Evolutionary conservation across 257 asterid species (phyloP).

Genomic region (Jacaranda copaia): DNA sequence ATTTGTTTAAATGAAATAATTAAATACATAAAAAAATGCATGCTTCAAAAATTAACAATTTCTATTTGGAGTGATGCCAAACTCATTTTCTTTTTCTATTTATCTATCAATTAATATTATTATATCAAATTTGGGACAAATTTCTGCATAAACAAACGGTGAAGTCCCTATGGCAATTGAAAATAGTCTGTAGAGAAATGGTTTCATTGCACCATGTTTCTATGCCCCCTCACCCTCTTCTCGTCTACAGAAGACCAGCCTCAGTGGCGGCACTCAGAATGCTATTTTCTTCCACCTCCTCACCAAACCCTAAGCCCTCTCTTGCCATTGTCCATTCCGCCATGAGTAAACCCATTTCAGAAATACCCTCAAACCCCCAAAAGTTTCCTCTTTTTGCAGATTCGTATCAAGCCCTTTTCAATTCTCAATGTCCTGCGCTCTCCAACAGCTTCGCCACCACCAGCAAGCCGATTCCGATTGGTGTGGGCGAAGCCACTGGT

Average conservation of each 20-base stretch:
- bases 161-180: neutral
- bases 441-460: slow-evolving; percentile 46
- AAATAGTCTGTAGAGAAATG: slow-evolving; percentile 24
- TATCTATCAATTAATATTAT: neutral
- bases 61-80: too few species aligned
- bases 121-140: neutral
- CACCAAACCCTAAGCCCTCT: slow-evolving; percentile 49
- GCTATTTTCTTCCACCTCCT: slow-evolving; percentile 42
- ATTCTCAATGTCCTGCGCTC: slow-evolving; percentile 35
- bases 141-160: neutral
- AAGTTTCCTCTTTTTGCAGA: slow-evolving; percentile 41
- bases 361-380: slow-evolving; percentile 40
- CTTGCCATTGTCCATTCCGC: slow-evolving; percentile 28
- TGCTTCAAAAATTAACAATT: too few species aligned
- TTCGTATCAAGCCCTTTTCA: slow-evolving; percentile 48
- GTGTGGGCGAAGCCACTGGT: slow-evolving; percentile 17
- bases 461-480: slow-evolving; percentile 29
- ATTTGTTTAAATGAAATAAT: too few species aligned
- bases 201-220: slow-evolving; percentile 33
- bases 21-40: too few species aligned
- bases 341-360: slow-evolving; percentile 46
- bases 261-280: slow-evolving; percentile 48
- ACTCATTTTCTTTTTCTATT: neutral
- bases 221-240: slow-evolving; percentile 47
- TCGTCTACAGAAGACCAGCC: slow-evolving; percentile 46